Conservation (phyloP, 2,329 filamentous ascomycete genomes). For the Pestalotiopsis sp. region DNA sequence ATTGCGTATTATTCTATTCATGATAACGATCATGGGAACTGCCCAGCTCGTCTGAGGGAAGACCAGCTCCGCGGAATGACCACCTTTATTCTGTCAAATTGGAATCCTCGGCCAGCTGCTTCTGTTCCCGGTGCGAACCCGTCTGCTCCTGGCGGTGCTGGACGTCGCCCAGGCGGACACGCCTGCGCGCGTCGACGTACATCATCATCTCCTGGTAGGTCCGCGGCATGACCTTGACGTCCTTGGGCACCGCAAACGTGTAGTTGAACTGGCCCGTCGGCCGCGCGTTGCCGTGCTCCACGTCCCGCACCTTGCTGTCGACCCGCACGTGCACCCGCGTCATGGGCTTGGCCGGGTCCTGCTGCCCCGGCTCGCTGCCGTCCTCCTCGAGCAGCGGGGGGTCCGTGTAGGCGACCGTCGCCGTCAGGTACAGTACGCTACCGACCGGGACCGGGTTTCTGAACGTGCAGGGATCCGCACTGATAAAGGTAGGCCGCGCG, state of each 20-base stretch:
- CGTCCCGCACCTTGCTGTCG: slow-evolving; percentile 72
- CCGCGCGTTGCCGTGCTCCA: slow-evolving; percentile 63
- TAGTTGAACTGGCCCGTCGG: slow-evolving; percentile 78
- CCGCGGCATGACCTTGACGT: slow-evolving; percentile 40
- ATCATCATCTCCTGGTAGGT: slow-evolving; percentile 34
- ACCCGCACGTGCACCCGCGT: slow-evolving; percentile 70
- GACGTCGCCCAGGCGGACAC: slow-evolving; percentile 36
- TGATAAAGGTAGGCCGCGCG: slow-evolving; percentile 70
- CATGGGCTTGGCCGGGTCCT: slow-evolving; percentile 28
- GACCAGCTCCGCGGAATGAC: neutral
- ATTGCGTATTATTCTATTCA: too few relatives aligned
- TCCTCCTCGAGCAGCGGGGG: slow-evolving; percentile 49
- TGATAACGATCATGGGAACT: neutral
- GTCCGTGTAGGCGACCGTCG: slow-evolving; percentile 73
- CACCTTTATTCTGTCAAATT: slow-evolving; percentile 25
- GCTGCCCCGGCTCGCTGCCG: slow-evolving; percentile 46
- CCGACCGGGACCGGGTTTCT: slow-evolving; percentile 77
- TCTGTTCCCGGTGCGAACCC: slow-evolving; percentile 18
- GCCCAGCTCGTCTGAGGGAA: neutral
- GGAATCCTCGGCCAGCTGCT: slow-evolving; percentile 17
- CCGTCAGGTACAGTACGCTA: slow-evolving; percentile 74
- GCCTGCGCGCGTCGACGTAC: slow-evolving; percentile 45
- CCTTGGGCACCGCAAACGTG: slow-evolving; percentile 49
- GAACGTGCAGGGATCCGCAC: slow-evolving; percentile 74
- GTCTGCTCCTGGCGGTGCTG: slow-evolving; percentile 26